phyloP scores from a whole-genome alignment of 2,329 filamentous ascomycete genomes.

The Nemania sp. region DNA sequence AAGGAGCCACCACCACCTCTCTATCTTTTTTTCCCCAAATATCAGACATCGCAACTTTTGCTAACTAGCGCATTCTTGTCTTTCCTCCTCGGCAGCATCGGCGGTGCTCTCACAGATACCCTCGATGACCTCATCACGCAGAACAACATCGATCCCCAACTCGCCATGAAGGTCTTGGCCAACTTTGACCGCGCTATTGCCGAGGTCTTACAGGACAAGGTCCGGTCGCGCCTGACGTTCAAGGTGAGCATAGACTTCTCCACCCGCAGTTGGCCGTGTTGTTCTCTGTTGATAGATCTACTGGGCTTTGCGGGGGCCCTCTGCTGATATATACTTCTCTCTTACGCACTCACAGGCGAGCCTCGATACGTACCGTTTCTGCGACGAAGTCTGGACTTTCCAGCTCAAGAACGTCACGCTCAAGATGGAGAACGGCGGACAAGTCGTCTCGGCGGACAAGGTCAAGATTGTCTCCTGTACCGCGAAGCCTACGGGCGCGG shows the following conservation, averaged over 20 bases:
- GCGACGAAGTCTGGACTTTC: constrained; percentile 99
- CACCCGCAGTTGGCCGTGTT: neutral
- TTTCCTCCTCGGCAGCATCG: constrained; percentile 67
- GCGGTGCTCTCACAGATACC: constrained; percentile 89
- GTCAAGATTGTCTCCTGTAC: constrained; percentile 99
- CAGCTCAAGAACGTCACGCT: constrained; percentile 99
- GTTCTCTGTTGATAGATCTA: neutral
- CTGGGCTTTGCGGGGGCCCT: neutral
- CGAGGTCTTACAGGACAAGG: constrained; percentile 87
- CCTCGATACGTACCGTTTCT: constrained; percentile 98
- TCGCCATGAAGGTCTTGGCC: constrained; percentile 96
- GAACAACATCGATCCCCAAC: constrained; percentile 92
- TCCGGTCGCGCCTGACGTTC: constrained; percentile 89
- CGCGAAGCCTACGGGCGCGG: constrained; percentile 63
- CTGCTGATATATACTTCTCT: neutral
- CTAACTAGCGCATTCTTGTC: constrained; percentile 29
- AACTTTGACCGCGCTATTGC: constrained; percentile 96
- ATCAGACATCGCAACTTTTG: constrained; percentile 2
- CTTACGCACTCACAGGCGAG: constrained; percentile 69
- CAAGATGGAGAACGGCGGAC: constrained; percentile 84
- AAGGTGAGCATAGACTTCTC: constrained; percentile 69
- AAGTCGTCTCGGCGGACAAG: constrained; percentile 79
- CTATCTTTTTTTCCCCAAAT: too few species aligned
- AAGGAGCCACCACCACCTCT: too few species aligned
- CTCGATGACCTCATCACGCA: constrained; percentile 96